A percentile compares a stretch with the other conserved stretches of the same genome.
phyloP scores from a whole-genome alignment of 2,329 filamentous ascomycete genomes.

The Penicillium psychrosexuale region DNA sequence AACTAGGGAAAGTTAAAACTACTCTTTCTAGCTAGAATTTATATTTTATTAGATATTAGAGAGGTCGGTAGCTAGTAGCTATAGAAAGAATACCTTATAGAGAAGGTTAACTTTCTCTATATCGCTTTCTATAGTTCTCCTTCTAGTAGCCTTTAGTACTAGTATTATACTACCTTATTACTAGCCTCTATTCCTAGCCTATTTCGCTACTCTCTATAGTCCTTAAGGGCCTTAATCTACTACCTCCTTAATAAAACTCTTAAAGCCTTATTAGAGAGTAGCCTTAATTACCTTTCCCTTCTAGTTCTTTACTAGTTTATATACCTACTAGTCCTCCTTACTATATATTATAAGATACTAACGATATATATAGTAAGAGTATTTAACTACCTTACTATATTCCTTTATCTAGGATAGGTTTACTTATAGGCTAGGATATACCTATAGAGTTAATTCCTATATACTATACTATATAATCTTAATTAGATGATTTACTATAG shows the following conservation, averaged over 20 bases:
- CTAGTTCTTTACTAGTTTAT: neutral
- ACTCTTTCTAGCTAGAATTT: neutral
- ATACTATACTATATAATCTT: rapidly evolving
- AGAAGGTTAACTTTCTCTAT: neutral
- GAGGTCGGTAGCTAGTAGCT: too few species aligned
- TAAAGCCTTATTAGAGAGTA: neutral
- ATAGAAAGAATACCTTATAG: too few species aligned
- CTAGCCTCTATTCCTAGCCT: neutral
- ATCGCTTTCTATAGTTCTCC: neutral
- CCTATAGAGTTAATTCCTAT: neutral
- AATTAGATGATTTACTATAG: neutral
- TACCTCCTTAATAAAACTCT: neutral
- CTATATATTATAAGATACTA: neutral
- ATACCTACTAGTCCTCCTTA: neutral
- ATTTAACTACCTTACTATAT: neutral
- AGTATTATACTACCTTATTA: neutral
- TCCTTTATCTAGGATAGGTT: neutral
- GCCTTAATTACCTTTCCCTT: neutral
- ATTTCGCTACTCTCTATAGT: neutral
- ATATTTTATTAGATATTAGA: too few species aligned
- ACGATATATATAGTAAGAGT: neutral
- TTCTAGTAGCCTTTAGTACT: neutral
- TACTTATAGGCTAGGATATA: rapidly evolving
- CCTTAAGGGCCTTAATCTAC: neutral
- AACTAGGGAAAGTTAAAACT: neutral